A percentile compares a stretch with the other conserved stretches of the same genome.
Conservation (phyloP, 345 rosid genomes). For the Leavenworthia alabamica region DNA sequence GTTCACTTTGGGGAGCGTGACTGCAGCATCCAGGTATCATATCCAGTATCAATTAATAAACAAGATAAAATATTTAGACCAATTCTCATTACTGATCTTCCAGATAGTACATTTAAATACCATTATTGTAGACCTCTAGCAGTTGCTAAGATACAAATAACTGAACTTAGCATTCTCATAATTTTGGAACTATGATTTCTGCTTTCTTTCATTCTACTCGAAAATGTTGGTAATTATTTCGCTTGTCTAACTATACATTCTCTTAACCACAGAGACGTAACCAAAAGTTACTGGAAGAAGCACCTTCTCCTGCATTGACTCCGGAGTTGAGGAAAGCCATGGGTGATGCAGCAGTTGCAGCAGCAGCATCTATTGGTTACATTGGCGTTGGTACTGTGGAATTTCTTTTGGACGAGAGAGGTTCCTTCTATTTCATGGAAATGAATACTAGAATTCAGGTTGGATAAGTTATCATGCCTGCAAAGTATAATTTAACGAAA, state of each 20-base stretch:
- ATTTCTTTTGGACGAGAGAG: conserved; percentile 97
- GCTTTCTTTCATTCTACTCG: neutral
- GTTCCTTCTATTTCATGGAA: conserved; percentile 98
- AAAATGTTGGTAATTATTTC: neutral
- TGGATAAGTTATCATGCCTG: neutral
- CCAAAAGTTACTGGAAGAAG: conserved; percentile 94
- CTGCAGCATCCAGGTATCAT: conserved; percentile 94
- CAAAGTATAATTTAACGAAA: neutral
- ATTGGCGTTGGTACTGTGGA: conserved; percentile 97
- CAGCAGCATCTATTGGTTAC: conserved; percentile 98
- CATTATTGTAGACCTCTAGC: neutral
- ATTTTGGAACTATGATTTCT: neutral
- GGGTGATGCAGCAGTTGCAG: conserved; percentile 99
- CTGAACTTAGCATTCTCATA: neutral
- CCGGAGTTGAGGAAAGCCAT: conserved; percentile 90
- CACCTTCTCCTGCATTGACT: conserved; percentile 97
- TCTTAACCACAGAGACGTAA: conserved; percentile 68
- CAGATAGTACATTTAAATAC: neutral
- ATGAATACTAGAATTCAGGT: conserved; percentile 99
- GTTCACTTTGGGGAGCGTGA: conserved; percentile 99
- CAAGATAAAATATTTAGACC: neutral
- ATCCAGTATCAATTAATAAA: neutral
- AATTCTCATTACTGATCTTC: neutral
- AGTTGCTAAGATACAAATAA: neutral
- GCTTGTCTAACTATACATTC: conserved; percentile 3